Evolutionary conservation across 1,284 basidiomycete genomes (phyloP).

Genomic region (Omphalotus olearius): DNA sequence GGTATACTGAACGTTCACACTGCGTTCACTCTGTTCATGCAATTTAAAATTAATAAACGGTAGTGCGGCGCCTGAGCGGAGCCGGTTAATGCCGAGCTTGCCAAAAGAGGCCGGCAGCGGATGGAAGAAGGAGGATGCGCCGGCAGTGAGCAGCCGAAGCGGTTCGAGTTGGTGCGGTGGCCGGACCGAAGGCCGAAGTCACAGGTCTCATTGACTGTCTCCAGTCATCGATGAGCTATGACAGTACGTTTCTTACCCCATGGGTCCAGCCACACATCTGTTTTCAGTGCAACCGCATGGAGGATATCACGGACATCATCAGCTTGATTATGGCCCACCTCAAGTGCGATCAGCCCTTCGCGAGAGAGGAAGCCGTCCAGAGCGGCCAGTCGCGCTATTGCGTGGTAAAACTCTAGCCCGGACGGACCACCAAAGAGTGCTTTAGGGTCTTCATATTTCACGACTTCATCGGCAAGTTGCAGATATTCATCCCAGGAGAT

Average conservation of each 20-base stretch:
- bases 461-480: conserved; percentile 63
- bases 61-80: background rate
- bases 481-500: conserved; percentile 69
- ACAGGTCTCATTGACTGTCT: background rate
- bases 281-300: conserved; percentile 32
- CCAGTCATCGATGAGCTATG: conserved; percentile 33
- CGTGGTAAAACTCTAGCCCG: conserved; percentile 77
- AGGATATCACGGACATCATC: conserved; percentile 58
- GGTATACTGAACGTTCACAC: too few relatives aligned
- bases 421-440: conserved; percentile 78
- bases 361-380: conserved; percentile 40
- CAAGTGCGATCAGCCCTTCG: conserved; percentile 64
- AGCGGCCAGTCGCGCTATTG: conserved; percentile 60
- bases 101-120: too few relatives aligned
- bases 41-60: background rate
- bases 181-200: background rate
- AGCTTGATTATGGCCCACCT: conserved; percentile 78
- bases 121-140: too few relatives aligned
- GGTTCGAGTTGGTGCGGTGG: background rate
- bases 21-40: too few relatives aligned
- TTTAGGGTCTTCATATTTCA: conserved; percentile 70
- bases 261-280: conserved; percentile 74
- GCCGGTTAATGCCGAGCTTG: background rate
- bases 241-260: conserved; percentile 70
- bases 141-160: background rate